A percentile compares a stretch with the other conserved stretches of the same genome.
Evolutionary conservation across 305 asterid species (phyloP).

Genomic region (Stenogyne calaminthoides): DNA sequence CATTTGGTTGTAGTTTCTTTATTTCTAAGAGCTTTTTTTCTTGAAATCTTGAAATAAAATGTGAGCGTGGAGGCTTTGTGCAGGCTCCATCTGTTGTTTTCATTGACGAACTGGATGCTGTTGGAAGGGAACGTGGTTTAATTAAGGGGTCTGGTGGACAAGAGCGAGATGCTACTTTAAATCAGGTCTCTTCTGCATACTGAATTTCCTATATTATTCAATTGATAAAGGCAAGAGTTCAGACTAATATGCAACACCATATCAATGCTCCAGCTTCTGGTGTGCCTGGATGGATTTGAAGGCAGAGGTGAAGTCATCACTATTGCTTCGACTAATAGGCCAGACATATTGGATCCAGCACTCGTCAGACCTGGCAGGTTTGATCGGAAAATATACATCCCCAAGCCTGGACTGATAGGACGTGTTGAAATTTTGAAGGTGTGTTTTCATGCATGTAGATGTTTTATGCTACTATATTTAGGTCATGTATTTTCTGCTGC

Average conservation of each 20-base stretch:
- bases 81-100: slow-evolving; percentile 99
- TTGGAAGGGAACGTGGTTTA: slow-evolving; percentile 95
- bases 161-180: slow-evolving; percentile 98
- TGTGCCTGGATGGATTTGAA: slow-evolving; percentile 95
- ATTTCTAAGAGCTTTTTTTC: slow-evolving; percentile 12
- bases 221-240: slow-evolving; percentile 27
- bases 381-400: slow-evolving; percentile 86
- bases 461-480: neutral
- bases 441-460: slow-evolving; percentile 23
- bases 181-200: slow-evolving; percentile 65
- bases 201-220: slow-evolving; percentile 23
- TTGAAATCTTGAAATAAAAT: slow-evolving; percentile 9
- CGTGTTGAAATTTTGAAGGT: slow-evolving; percentile 92
- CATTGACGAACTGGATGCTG: slow-evolving; percentile 99
- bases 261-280: slow-evolving; percentile 82
- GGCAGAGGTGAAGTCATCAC: slow-evolving; percentile 98
- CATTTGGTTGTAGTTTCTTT: neutral
- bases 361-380: slow-evolving; percentile 98
- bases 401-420: slow-evolving; percentile 93
- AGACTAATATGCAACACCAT: slow-evolving; percentile 27
- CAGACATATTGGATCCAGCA: slow-evolving; percentile 97
- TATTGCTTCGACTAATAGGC: slow-evolving; percentile 97
- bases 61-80: slow-evolving; percentile 20
- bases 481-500: neutral
- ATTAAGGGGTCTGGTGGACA: slow-evolving; percentile 95